Base-by-base conservation (phyloP, 192 early-diverging fungal genomes). In the Haplosporangium gracile region DNA sequence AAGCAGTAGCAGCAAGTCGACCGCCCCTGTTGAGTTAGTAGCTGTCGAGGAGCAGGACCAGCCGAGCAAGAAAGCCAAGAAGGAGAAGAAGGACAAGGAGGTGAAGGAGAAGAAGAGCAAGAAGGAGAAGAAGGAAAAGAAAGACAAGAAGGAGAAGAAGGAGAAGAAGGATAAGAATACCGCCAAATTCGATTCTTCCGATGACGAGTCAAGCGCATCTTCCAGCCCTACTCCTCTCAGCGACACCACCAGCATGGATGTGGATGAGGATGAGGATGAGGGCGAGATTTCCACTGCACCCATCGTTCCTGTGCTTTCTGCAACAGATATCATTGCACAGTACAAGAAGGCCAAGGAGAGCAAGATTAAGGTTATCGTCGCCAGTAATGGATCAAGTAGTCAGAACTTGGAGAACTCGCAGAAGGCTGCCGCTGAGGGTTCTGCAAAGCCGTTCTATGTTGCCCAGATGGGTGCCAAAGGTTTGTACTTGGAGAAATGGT, bases 121-220 rank as follows among this genome's bases (percentile, higher is more conserved):
- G n/a, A 38, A 78, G 22, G 75, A 65, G 34, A 77, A 81, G 53
- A 74, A 72, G 0, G 72, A 79, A 72, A 74, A 78, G 9, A 47
- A 65, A 6, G 70, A 75, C 9, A 87, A 87, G 45, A 77, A 82
- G 1, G 78, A 81, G 42, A 78, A 82, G 36, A 63, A 78, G 9
- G 49, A 63, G 26, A 76, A 83, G 40, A 72, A 72, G 74, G 73
- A 81, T 6, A 81, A 75, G 80, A 81, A 76, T 68, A 32, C 0
- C 10, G 1, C 57, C 9, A 38, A 72, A 65, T 63, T 55, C 22
- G 39, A 34, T 26, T 15, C 68, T 20, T 24, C 10, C 68, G 36
- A 69, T 29, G 18, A 36, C n/a, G 65, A 39, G 34, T 75, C 79
- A 10, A 69, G n/a, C 72, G 20, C 79, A 5, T 22, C 60, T 22